These are phyloP conservation scores for Tillandsia leiboldiana DNA, from an alignment of 176 grass and related monocot species.

Conservation along the genomic window DNA sequence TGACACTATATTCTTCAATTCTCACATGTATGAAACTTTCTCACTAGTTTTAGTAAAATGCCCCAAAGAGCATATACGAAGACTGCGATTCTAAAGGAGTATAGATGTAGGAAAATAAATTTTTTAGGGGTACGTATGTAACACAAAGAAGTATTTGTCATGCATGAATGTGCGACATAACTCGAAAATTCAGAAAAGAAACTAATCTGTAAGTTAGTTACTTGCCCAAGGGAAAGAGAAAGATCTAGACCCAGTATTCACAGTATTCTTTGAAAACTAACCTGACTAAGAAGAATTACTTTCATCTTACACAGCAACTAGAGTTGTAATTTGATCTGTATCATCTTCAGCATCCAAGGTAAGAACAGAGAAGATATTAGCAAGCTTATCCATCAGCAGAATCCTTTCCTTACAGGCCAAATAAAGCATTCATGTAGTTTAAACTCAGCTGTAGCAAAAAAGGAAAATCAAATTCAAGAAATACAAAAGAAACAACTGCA, in stretches of 20 bases:
- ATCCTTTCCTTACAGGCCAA: background rate
- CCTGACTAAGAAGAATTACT: constrained; percentile 13
- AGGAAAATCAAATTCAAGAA: background rate
- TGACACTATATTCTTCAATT: too few relatives aligned
- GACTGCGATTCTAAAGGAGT: too few relatives aligned
- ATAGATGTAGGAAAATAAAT: too few relatives aligned
- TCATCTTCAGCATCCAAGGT: constrained; percentile 27
- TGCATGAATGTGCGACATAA: too few relatives aligned
- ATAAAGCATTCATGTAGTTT: background rate
- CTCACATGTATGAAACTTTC: too few relatives aligned
- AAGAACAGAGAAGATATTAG: constrained; percentile 41
- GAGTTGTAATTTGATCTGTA: constrained; percentile 13
- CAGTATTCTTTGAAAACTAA: background rate
- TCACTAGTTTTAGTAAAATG: too few relatives aligned
- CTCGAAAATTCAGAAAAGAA: too few relatives aligned
- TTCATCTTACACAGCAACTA: constrained; percentile 5
- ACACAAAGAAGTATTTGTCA: too few relatives aligned
- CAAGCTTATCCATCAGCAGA: constrained; percentile 28
- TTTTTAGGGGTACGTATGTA: too few relatives aligned
- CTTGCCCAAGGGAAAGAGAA: background rate
- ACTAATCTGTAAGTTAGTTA: too few relatives aligned
- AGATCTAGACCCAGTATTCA: background rate
- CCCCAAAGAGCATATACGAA: too few relatives aligned
- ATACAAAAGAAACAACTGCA: background rate
- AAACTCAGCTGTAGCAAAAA: background rate